A percentile compares a stretch with the other conserved stretches of the same genome.
phyloP scores from a whole-genome alignment of 495 filamentous ascomycete species.

The Lasiosphaeris hirsuta region DNA sequence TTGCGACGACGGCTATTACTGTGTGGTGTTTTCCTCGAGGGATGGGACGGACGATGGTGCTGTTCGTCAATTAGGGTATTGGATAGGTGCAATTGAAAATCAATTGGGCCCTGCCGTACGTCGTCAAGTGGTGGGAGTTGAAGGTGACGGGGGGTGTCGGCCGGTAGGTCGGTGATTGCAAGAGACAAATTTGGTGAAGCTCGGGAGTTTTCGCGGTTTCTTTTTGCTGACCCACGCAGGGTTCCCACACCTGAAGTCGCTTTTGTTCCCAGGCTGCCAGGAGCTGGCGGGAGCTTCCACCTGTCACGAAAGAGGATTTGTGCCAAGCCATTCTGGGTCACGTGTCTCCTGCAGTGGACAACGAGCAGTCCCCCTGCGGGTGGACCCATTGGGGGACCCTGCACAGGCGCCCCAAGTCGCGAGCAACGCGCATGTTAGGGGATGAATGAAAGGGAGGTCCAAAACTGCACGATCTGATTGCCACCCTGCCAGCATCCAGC shows the following conservation, averaged over 20 bases:
- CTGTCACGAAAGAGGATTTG: too few relatives aligned
- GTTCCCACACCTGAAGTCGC: background rate
- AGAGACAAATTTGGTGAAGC: constrained; percentile 26
- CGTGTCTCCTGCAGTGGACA: too few relatives aligned
- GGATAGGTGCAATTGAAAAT: background rate
- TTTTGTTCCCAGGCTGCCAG: background rate
- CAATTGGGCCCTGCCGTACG: constrained; percentile 24
- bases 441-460: constrained; percentile 12
- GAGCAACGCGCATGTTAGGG: constrained; percentile 21
- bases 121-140: constrained; percentile 19
- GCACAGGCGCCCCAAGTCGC: constrained; percentile 9
- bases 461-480: background rate
- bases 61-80: constrained; percentile 19
- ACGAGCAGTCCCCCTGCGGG: background rate
- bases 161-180: constrained; percentile 17
- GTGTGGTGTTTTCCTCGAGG: constrained; percentile 8
- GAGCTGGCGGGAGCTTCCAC: background rate
- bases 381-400: background rate
- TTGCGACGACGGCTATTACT: constrained; percentile 4
- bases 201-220: constrained; percentile 36
- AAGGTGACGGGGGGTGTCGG: constrained; percentile 18
- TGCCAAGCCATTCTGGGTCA: too few relatives aligned
- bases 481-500: too few relatives aligned
- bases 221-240: constrained; percentile 1
- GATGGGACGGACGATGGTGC: background rate